phyloP scores from a whole-genome alignment of 2,329 filamentous ascomycete species.

The Aspergillus sp. region DNA sequence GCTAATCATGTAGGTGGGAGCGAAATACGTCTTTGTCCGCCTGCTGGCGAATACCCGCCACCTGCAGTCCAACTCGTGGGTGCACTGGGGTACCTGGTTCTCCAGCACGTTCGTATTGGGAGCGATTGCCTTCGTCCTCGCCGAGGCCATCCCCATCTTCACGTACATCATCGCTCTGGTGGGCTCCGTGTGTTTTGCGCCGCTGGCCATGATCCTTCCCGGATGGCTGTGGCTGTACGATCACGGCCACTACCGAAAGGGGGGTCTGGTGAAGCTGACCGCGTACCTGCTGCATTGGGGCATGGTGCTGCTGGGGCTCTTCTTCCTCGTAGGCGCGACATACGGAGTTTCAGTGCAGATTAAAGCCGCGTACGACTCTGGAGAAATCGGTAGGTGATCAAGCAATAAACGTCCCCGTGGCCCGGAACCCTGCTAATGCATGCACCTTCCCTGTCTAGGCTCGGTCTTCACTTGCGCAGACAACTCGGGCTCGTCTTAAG shows the following conservation, averaged over 20 bases:
- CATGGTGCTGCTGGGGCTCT: slow-evolving; percentile 37
- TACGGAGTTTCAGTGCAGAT: not conserved
- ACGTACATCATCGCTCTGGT: slow-evolving; percentile 44
- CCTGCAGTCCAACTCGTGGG: slow-evolving; percentile 40
- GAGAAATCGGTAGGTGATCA: too few relatives aligned
- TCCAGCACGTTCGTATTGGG: slow-evolving; percentile 36
- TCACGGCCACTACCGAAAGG: slow-evolving; percentile 33
- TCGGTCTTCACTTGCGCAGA: too few relatives aligned
- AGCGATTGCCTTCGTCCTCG: slow-evolving; percentile 41
- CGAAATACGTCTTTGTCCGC: slow-evolving; percentile 49
- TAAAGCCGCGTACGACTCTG: too few relatives aligned
- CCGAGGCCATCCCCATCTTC: slow-evolving; percentile 46
- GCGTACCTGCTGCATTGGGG: slow-evolving; percentile 34
- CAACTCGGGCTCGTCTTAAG: too few relatives aligned
- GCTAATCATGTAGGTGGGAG: slow-evolving; percentile 31
- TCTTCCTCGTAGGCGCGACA: slow-evolving; percentile 40
- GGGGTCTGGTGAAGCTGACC: slow-evolving; percentile 27
- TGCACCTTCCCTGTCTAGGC: too few relatives aligned
- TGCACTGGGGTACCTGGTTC: slow-evolving; percentile 47
- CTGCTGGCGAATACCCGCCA: slow-evolving; percentile 43
- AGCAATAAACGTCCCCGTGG: too few relatives aligned
- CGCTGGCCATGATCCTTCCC: slow-evolving; percentile 41
- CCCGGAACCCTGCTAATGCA: too few relatives aligned
- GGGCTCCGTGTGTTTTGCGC: slow-evolving; percentile 44
- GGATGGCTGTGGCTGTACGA: slow-evolving; percentile 45